phyloP scores from a whole-genome alignment of 83 land plant genomes.

The Thuja plicata region DNA sequence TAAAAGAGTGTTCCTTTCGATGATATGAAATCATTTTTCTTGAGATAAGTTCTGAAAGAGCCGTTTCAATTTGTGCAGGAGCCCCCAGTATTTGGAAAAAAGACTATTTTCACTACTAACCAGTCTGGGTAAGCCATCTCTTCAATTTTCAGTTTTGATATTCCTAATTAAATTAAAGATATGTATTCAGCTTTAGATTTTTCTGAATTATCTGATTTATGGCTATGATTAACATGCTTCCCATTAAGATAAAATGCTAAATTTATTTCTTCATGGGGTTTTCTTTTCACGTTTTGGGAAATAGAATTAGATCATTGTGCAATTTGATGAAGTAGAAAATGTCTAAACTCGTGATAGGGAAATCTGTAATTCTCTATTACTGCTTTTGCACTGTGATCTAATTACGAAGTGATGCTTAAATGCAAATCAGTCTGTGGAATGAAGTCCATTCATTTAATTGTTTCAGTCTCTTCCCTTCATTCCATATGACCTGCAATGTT shows the following conservation, averaged over 20 bases:
- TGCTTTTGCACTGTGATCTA: neutral
- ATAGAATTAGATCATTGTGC: neutral
- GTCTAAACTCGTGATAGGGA: neutral
- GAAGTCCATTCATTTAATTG: neutral
- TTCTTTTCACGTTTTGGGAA: neutral
- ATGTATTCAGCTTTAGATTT: neutral
- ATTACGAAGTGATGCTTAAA: neutral
- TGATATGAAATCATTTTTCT: neutral
- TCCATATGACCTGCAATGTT: neutral
- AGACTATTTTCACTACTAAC: conserved; percentile 37
- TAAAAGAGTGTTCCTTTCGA: neutral
- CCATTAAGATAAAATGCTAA: neutral
- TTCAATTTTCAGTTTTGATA: neutral
- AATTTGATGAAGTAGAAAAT: neutral
- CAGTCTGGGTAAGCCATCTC: conserved; percentile 36
- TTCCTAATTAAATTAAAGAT: neutral
- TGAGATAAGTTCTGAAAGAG: neutral
- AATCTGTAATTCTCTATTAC: neutral
- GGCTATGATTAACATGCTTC: neutral
- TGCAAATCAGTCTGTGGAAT: neutral
- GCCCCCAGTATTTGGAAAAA: conserved; percentile 59
- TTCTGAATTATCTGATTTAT: neutral
- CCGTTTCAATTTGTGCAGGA: conserved; percentile 27
- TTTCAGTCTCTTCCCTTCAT: neutral
- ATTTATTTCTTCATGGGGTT: neutral